phyloP scores from a whole-genome alignment of 73 alveolate species.

The Tetrahymena elliotti region DNA sequence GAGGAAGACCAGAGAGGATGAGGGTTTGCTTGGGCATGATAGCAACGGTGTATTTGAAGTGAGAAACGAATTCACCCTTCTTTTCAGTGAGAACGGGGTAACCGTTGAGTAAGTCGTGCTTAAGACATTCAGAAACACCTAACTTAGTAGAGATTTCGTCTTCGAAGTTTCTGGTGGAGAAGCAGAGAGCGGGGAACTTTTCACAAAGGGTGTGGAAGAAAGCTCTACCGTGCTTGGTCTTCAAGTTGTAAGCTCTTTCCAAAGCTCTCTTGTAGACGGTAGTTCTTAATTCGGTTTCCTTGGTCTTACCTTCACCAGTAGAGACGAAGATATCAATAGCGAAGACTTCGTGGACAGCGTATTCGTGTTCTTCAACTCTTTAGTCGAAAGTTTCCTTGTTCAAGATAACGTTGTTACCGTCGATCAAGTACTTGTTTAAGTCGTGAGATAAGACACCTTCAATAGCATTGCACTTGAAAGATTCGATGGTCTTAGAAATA shows the following conservation, averaged over 20 bases:
- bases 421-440: conserved; percentile 92
- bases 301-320: conserved; percentile 90
- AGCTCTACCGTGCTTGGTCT: conserved; percentile 69
- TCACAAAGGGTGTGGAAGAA: conserved; percentile 85
- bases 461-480: conserved; percentile 62
- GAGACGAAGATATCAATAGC: conserved; percentile 74
- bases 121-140: conserved; percentile 85
- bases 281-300: conserved; percentile 87
- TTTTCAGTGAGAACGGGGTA: conserved; percentile 81
- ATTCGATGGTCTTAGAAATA: conserved; percentile 69
- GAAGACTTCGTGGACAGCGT: conserved; percentile 88
- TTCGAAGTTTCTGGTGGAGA: conserved; percentile 84
- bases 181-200: conserved; percentile 89
- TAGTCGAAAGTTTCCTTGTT: conserved; percentile 81
- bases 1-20: conserved; percentile 49
- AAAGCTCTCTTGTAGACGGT: conserved; percentile 94
- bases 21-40: conserved; percentile 65
- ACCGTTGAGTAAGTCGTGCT: conserved; percentile 74
- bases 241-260: conserved; percentile 60
- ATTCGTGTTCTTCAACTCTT: conserved; percentile 86
- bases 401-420: conserved; percentile 89
- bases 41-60: conserved; percentile 81
- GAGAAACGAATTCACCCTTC: conserved; percentile 75
- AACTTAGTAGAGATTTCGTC: conserved; percentile 79
- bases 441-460: conserved; percentile 95